phyloP scores from a whole-genome alignment of 2,329 filamentous ascomycete genomes.

The Alternaria brassicicola region DNA sequence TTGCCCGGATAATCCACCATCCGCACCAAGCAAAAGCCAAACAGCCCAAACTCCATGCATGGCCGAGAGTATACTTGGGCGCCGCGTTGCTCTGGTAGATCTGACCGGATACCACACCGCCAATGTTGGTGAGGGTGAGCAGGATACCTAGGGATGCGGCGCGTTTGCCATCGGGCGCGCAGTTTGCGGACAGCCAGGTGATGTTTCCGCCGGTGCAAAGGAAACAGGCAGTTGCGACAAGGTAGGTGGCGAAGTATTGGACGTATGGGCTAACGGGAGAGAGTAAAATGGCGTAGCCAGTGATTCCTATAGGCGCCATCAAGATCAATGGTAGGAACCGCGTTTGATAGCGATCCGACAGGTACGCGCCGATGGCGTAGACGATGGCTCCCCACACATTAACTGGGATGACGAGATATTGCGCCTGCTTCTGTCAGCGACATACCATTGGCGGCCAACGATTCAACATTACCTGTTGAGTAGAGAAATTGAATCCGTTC shows the following conservation, averaged over 20 bases:
- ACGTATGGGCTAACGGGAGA: conserved; percentile 32
- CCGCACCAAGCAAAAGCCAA: conserved; percentile 46
- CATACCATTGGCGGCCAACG: not conserved
- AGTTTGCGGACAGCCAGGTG: conserved; percentile 43
- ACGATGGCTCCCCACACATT: conserved; percentile 51
- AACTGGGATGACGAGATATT: conserved; percentile 52
- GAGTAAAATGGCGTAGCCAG: conserved; percentile 42
- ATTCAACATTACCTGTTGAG: conserved; percentile 39
- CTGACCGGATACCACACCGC: conserved; percentile 42
- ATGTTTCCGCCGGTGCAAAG: conserved; percentile 45
- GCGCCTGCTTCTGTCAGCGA: conserved; percentile 15
- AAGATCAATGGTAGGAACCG: conserved; percentile 49
- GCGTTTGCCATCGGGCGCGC: conserved; percentile 42
- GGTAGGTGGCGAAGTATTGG: conserved; percentile 43
- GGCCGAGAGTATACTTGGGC: conserved; percentile 37
- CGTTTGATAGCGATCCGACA: conserved; percentile 47
- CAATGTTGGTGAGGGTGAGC: conserved; percentile 43
- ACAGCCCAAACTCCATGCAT: conserved; percentile 49
- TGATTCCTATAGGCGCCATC: conserved; percentile 38
- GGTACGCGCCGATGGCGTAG: conserved; percentile 49
- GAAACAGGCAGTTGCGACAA: conserved; percentile 43
- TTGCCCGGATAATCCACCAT: conserved; percentile 46
- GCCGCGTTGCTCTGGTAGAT: conserved; percentile 41
- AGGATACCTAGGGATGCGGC: conserved; percentile 41
- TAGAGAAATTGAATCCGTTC: conserved; percentile 49